Percentiles rank a stretch among this genome's conserved stretches.
phyloP scores from a whole-genome alignment of 2,329 filamentous ascomycete genomes.

The Lizonia empirigonia region DNA sequence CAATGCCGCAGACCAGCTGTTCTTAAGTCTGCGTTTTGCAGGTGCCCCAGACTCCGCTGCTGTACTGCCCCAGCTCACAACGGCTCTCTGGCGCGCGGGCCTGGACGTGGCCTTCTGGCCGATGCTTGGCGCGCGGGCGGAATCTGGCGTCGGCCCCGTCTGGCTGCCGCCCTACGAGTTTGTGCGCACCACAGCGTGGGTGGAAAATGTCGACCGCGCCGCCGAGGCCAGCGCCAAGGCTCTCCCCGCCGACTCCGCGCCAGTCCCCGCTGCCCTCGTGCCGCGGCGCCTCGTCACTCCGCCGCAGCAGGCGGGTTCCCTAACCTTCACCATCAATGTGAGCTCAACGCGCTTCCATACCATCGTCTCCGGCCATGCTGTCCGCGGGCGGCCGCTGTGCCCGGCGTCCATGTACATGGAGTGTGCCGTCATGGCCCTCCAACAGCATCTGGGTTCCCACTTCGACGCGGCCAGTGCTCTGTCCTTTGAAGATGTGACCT shows the following conservation, averaged over 20 bases:
- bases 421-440: conserved; percentile 20
- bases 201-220: neutral
- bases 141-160: neutral
- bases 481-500: conserved; percentile 15
- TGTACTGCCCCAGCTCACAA: neutral
- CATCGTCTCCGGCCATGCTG: conserved; percentile 24
- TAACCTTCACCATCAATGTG: conserved; percentile 17
- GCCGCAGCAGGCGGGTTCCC: neutral
- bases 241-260: neutral
- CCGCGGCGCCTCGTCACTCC: conserved; percentile 6
- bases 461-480: conserved; percentile 1
- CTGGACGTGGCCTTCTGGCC: neutral
- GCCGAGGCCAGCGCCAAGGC: neutral
- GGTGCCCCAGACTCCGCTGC: neutral
- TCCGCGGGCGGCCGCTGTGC: conserved; percentile 20
- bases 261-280: neutral
- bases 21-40: neutral
- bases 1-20: conserved; percentile 6
- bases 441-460: conserved; percentile 3
- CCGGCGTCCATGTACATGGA: conserved; percentile 32
- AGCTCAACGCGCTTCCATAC: conserved; percentile 11
- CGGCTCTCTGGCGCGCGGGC: neutral
- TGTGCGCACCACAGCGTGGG: neutral
- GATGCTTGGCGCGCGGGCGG: neutral
- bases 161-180: neutral